A percentile compares a stretch with the other conserved stretches of the same genome.
Evolutionary conservation across 2,329 filamentous ascomycete genomes (phyloP).

Genomic region (Pseudocercospora crystallina): DNA sequence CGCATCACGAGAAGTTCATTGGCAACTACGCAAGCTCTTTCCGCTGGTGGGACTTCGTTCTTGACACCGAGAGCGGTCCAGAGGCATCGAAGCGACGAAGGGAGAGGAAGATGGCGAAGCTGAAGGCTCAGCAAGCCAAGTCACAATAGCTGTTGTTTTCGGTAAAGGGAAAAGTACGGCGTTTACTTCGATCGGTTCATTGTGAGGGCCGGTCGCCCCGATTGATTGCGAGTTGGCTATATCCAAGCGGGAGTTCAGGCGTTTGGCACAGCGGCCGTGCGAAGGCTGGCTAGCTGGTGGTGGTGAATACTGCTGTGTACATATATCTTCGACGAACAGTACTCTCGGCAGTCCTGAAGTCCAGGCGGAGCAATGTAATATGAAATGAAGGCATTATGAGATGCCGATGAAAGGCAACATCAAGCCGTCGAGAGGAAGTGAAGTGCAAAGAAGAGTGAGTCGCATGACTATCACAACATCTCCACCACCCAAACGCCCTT

Average conservation of each 20-base stretch:
- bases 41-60: slow-evolving; percentile 95
- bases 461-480: no score
- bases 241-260: slow-evolving; percentile 13
- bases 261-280: slow-evolving; percentile 3
- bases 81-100: slow-evolving; percentile 82
- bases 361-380: no score
- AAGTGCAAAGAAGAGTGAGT: no score
- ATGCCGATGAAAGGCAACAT: no score
- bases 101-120: slow-evolving; percentile 71
- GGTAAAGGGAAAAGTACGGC: background rate
- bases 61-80: slow-evolving; percentile 90
- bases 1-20: slow-evolving; percentile 97
- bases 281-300: background rate
- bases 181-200: background rate
- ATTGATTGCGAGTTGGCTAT: slow-evolving; percentile 6
- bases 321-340: slow-evolving; percentile 1
- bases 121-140: slow-evolving; percentile 61
- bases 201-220: background rate
- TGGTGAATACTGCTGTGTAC: background rate
- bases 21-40: slow-evolving; percentile 98
- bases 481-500: background rate
- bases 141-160: slow-evolving; percentile 2
- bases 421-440: no score
- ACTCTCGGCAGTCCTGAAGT: background rate
- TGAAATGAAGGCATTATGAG: no score